phyloP scores from a whole-genome alignment of 352 stramenopile species.

The Phytophthora cryptogea region DNA sequence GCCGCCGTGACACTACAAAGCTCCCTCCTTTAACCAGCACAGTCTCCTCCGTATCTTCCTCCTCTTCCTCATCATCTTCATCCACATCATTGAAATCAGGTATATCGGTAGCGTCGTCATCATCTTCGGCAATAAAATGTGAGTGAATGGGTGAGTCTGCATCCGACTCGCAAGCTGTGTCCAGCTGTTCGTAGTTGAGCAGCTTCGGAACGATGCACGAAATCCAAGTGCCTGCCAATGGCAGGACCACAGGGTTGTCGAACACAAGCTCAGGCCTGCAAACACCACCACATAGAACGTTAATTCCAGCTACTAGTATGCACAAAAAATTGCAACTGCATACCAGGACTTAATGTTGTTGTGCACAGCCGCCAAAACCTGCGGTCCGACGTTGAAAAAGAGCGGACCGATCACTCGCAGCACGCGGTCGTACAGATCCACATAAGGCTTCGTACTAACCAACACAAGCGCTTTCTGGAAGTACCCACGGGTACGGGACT shows the following conservation, averaged over 20 bases:
- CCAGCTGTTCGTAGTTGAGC: slow-evolving; percentile 55
- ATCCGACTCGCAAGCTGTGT: slow-evolving; percentile 39
- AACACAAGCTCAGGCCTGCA: slow-evolving; percentile 58
- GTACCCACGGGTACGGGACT: slow-evolving; percentile 69
- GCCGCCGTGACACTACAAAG: slow-evolving; percentile 46
- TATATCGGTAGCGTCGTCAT: slow-evolving; percentile 42
- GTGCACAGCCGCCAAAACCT: slow-evolving; percentile 73
- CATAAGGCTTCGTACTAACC: slow-evolving; percentile 66
- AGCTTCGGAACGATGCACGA: slow-evolving; percentile 74
- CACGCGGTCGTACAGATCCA: slow-evolving; percentile 81
- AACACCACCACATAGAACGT: not conserved
- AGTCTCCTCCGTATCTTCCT: slow-evolving; percentile 28
- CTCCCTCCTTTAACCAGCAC: slow-evolving; percentile 49
- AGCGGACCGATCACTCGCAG: slow-evolving; percentile 71
- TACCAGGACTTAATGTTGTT: slow-evolving; percentile 78
- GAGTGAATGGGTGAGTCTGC: slow-evolving; percentile 42
- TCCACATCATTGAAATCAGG: slow-evolving; percentile 40
- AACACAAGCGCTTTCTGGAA: slow-evolving; percentile 88
- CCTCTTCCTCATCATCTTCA: slow-evolving; percentile 33
- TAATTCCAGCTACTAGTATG: not conserved
- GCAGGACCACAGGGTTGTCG: slow-evolving; percentile 54
- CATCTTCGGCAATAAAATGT: slow-evolving; percentile 63
- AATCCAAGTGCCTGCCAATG: slow-evolving; percentile 77
- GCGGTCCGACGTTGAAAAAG: slow-evolving; percentile 75
- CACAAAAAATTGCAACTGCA: not conserved